Evolutionary conservation across 352 stramenopile species (phyloP), one percentile per base, ranked within the genome.

Genomic region (Globisporangium cederbergense): DNA sequence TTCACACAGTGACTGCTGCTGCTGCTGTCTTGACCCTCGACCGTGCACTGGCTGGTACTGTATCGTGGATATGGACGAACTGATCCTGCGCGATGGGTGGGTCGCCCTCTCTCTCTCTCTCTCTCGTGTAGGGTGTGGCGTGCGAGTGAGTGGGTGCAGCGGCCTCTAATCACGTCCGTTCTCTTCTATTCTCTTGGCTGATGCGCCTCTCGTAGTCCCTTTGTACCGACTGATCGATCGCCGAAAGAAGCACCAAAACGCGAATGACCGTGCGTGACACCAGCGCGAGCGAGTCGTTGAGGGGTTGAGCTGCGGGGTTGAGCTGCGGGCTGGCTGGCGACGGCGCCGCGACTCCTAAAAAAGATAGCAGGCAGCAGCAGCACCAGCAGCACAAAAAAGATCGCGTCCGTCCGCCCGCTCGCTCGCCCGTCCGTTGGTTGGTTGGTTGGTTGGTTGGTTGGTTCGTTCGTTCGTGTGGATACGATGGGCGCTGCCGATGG

Each of bases 191-290:
- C 43, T 49, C 43, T 49, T 11, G 14, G 13, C 14, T 47, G 42
- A n/a, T 47, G 18, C 14, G 16, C 6, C 5, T 30, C 46, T 52
- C 46, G 18, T 30, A 28, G 46, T 52, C 46, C 32, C 20, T 25
- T 22, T 25, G 42, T 7, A 1, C 32, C 32, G 32, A 36, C 32
- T 7, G n/a, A 6, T 13, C 46, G 9, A 32, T 49, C 43, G 43
- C 40, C 14, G 43, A 11, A 22, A 49, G 43, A 49, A 3, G 18
- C 43, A 3, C 14, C 13, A 52, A 25, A 52, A 52, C 20, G 46
- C 46, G 20, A 52, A 52, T 52, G 46, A 22, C 46, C 46, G 46
- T 20, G 46, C 11, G 46, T 52, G 46, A n/a, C 46, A 25, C 46
- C n/a, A 52, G 46, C 46, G n/a, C 13, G 16, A 47, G n/a, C 13